phyloP scores from a whole-genome alignment of 345 rosid species.

The Citrus trifoliata region DNA sequence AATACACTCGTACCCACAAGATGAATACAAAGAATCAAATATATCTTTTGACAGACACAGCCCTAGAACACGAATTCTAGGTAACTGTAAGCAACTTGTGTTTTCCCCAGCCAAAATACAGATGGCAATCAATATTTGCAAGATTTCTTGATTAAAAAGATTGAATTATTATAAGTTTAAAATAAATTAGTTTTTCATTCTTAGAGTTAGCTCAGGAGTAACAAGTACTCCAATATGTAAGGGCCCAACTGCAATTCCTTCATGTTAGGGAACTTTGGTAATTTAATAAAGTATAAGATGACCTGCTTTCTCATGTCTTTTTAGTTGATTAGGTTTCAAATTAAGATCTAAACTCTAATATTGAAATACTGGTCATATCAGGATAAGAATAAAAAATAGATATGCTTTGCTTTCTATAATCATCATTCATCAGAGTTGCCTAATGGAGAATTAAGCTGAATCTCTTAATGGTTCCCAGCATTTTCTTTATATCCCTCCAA shows the following conservation, averaged over 20 bases:
- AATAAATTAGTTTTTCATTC: background rate
- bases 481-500: background rate
- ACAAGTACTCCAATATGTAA: background rate
- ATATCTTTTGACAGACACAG: background rate
- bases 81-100: background rate
- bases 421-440: background rate
- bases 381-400: background rate
- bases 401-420: background rate
- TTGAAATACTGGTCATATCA: background rate
- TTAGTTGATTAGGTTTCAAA: background rate
- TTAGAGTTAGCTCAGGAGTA: background rate
- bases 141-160: background rate
- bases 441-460: background rate
- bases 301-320: background rate
- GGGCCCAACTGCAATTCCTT: background rate
- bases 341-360: background rate
- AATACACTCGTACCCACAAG: background rate
- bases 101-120: background rate
- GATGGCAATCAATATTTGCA: background rate
- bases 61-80: background rate
- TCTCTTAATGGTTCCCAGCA: background rate
- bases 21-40: background rate
- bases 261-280: background rate
- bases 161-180: background rate
- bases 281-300: background rate